Percentiles rank a stretch among this genome's conserved stretches.
phyloP scores from a whole-genome alignment of 148 eudicot species.

The Rhododendron molle region DNA sequence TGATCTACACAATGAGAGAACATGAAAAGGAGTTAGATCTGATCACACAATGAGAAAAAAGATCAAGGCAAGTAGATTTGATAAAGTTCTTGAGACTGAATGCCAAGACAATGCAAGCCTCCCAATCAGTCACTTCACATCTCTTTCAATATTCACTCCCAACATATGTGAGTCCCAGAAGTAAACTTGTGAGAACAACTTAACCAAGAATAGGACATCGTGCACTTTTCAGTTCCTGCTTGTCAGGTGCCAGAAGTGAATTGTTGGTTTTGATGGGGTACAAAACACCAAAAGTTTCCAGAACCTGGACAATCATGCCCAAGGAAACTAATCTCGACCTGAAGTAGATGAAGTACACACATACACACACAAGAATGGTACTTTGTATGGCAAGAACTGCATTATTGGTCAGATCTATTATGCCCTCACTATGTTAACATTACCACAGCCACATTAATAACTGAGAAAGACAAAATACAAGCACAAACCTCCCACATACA shows the following conservation, averaged over 20 bases:
- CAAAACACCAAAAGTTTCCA: background rate
- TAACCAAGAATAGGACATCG: background rate
- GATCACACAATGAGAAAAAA: background rate
- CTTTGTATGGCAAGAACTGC: background rate
- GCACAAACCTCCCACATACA: conserved; percentile 99
- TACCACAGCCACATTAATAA: background rate
- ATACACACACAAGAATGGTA: background rate
- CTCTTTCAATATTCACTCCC: background rate
- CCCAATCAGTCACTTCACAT: background rate
- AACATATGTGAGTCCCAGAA: background rate
- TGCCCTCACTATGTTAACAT: background rate
- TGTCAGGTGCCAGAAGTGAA: background rate
- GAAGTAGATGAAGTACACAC: background rate
- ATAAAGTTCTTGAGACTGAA: background rate
- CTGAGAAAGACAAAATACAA: conserved; percentile 9
- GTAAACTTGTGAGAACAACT: background rate
- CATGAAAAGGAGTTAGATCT: background rate
- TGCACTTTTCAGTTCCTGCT: background rate
- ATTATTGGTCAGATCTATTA: background rate
- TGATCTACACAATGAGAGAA: background rate
- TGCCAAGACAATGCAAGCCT: background rate
- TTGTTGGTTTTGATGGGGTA: background rate
- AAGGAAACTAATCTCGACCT: background rate
- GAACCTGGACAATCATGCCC: background rate
- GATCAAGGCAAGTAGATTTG: background rate